These are phyloP conservation scores for Tetracentron sinense DNA, from an alignment of 164 flowering plant species.

Conservation along the genomic window DNA sequence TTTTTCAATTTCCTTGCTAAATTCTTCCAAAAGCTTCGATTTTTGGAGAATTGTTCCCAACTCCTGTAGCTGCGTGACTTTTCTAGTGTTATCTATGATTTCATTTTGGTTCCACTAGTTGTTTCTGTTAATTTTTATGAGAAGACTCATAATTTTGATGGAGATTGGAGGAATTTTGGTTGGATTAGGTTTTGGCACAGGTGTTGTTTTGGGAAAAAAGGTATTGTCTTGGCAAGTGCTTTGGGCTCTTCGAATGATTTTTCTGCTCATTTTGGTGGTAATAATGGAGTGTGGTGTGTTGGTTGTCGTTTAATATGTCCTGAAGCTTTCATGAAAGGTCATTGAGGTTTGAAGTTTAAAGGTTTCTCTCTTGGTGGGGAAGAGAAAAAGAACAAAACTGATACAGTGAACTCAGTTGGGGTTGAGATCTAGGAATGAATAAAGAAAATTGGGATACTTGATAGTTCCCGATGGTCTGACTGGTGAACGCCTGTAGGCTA, in stretches of 20 bases:
- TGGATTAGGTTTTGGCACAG: constrained; percentile 4
- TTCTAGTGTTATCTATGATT: too few relatives aligned
- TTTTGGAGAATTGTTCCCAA: neutral
- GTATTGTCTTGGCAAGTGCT: neutral
- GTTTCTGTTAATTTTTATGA: neutral
- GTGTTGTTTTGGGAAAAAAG: neutral
- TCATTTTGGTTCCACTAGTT: neutral
- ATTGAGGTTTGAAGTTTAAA: too few relatives aligned
- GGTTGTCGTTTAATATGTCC: too few relatives aligned
- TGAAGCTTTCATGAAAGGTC: too few relatives aligned
- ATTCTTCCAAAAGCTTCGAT: neutral
- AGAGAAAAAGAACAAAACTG: neutral
- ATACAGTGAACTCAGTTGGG: neutral
- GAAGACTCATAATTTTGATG: neutral
- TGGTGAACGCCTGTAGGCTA: too few relatives aligned
- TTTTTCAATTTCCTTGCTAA: too few relatives aligned
- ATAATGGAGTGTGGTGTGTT: too few relatives aligned
- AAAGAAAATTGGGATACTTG: neutral
- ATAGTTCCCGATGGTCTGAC: too few relatives aligned
- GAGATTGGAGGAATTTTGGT: constrained; percentile 1
- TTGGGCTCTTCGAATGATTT: neutral
- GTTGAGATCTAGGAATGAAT: neutral
- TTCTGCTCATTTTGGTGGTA: neutral
- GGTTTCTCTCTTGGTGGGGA: too few relatives aligned
- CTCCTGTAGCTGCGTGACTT: too few relatives aligned